A percentile compares a stretch with the other conserved stretches of the same genome.
These are phyloP conservation scores for Populus simonii DNA, from an alignment of 345 rosid genomes.

Conservation along the genomic window DNA sequence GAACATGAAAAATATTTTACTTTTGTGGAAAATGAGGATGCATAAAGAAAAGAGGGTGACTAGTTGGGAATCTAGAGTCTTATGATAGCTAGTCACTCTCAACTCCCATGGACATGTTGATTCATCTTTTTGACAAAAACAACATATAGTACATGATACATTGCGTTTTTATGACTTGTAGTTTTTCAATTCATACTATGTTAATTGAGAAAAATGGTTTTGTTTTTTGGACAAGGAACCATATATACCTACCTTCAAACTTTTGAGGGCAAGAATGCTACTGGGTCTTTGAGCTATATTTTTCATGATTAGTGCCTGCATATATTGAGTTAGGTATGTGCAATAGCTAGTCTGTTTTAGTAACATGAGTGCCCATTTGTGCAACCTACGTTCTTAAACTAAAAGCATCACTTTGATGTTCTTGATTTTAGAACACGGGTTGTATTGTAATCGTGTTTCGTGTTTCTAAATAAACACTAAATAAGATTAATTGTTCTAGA, in stretches of 20 bases:
- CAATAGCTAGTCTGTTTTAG: too few relatives aligned
- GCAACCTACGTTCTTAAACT: too few relatives aligned
- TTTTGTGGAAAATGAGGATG: slow-evolving; percentile 30
- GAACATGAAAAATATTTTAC: neutral
- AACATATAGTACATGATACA: neutral
- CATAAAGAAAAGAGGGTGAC: neutral
- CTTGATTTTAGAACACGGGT: too few relatives aligned
- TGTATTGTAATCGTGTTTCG: too few relatives aligned
- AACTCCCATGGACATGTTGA: neutral
- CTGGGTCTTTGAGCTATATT: neutral
- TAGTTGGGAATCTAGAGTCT: slow-evolving; percentile 12
- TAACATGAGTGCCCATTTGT: too few relatives aligned
- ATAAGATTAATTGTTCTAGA: too few relatives aligned
- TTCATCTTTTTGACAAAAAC: slow-evolving; percentile 17
- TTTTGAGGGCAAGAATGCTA: neutral
- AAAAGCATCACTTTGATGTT: too few relatives aligned
- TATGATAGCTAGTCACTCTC: slow-evolving; percentile 7
- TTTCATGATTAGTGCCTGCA: neutral
- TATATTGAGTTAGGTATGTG: too few relatives aligned
- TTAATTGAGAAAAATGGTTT: neutral
- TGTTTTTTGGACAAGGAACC: neutral
- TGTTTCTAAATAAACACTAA: too few relatives aligned
- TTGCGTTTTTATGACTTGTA: slow-evolving; percentile 3
- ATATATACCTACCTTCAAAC: neutral
- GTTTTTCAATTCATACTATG: neutral